Base-by-base conservation (phyloP, 148 eudicot genomes). In the Camellia japonica region DNA sequence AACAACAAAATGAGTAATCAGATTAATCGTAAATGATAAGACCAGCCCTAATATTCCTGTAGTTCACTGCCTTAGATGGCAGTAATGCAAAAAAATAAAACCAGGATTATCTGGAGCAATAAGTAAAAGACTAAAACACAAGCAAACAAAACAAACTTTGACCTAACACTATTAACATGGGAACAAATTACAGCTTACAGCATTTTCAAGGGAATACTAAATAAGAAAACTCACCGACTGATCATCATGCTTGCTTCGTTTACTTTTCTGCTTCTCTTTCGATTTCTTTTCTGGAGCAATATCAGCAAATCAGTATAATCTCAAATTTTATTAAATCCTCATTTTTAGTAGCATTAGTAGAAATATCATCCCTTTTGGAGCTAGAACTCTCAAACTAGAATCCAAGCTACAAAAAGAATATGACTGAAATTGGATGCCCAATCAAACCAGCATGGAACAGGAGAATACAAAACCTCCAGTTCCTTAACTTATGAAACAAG, bases 201-300 rank as follows among this genome's bases (percentile, higher is more conserved):
- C 7, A 68, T 68, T 38, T 52, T 52, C 52, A 46, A 0, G 41
- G n/a, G 5, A 76, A 66, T 55, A 69, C 74, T 16, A 75, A 74
- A 72, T 3, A 62, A 20, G 71, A 61, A 58, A 64, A 86, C 94
- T 89, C 80, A 95, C 98, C 13, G 76, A 78, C 55, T 66, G 83
- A 51, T 60, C 74, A 49, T 83, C 87, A 80, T 74, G 90, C 87
- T 91, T 93, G 56, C 86, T 85, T 49, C 71, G 85, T 84, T 90
- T 90, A 80, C 81, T 82, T 82, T 87, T 87, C 82, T 79, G 94
- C 90, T 92, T 92, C 80, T 84, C 88, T 74, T 87, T 85, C 16
- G 91, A 86, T 87, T 87, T 90, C 91, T 90, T 88, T 54, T 92
- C 96, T 95, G 92, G 54, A 79, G 59, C 70, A 81, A 84, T 42